These are phyloP conservation scores for Fusarium coffeatum DNA, from an alignment of 2,329 filamentous ascomycete genomes.

Conservation along the genomic window DNA sequence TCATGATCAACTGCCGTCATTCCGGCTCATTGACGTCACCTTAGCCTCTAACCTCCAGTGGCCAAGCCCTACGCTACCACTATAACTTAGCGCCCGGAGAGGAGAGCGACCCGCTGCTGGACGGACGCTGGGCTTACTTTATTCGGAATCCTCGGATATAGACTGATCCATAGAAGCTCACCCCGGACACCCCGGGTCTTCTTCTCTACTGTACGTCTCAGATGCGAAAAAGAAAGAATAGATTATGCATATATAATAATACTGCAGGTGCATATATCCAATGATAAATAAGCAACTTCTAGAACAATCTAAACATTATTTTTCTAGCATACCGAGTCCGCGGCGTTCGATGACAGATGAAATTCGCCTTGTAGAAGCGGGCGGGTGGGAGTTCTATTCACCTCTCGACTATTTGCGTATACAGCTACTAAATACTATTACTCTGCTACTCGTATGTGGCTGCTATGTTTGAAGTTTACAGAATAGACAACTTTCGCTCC, in stretches of 20 bases:
- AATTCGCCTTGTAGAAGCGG: constrained; percentile 5
- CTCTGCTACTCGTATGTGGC: background rate
- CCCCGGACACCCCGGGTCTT: background rate
- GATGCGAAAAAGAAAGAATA: background rate
- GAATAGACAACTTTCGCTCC: constrained; percentile 47
- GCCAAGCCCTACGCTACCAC: constrained; percentile 17
- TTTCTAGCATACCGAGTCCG: background rate
- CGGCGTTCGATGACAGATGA: constrained; percentile 10
- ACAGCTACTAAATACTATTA: background rate
- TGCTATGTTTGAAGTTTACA: constrained; percentile 1
- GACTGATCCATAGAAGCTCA: background rate
- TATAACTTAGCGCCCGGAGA: constrained; percentile 22
- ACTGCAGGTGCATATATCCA: background rate
- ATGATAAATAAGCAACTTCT: constrained; percentile 14
- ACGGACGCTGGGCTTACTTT: background rate
- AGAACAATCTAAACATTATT: constrained; percentile 12
- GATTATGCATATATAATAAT: constrained; percentile 14
- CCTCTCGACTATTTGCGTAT: constrained; percentile 7
- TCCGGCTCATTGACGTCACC: constrained; percentile 40
- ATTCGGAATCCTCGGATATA: constrained; percentile 25
- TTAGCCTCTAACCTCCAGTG: background rate
- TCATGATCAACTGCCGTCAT: constrained; percentile 37
- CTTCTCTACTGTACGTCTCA: background rate
- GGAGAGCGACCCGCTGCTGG: background rate
- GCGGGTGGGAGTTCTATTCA: constrained; percentile 16